A percentile compares a stretch with the other conserved stretches of the same genome.
Conservation (phyloP, 306 rosid genomes). For the Alnus glutinosa region DNA sequence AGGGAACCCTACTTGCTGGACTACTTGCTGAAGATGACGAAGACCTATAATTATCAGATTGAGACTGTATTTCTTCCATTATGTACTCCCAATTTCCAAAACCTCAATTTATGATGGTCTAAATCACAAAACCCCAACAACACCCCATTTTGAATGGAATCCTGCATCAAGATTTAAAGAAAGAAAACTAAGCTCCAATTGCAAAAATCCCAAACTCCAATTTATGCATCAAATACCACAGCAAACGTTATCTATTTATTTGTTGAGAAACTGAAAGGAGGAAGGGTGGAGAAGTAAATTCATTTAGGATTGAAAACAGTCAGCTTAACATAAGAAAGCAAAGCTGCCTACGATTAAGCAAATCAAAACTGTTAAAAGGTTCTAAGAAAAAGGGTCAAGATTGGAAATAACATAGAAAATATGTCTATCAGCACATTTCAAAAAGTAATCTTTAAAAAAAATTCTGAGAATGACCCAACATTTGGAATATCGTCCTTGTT, state of each 20-base stretch:
- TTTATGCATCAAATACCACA: conserved; percentile 1
- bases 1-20: conserved; percentile 96
- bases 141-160: conserved; percentile 21
- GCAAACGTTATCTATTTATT: conserved; percentile 6
- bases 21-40: conserved; percentile 97
- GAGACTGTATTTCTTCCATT: conserved; percentile 98
- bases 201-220: conserved; percentile 15
- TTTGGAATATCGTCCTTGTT: not conserved
- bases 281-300: not conserved
- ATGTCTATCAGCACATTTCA: not conserved
- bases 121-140: conserved; percentile 20
- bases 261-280: not conserved
- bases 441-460: not conserved
- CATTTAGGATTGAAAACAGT: not conserved
- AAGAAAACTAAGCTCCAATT: not conserved
- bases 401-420: not conserved
- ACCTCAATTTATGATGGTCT: conserved; percentile 28
- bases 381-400: not conserved
- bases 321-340: not conserved
- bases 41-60: conserved; percentile 90
- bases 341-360: not conserved
- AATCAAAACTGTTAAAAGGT: not conserved
- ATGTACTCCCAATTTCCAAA: conserved; percentile 17
- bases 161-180: conserved; percentile 27
- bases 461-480: not conserved